Evolutionary conservation across 2,329 filamentous ascomycete genomes (phyloP).

Genomic region (Orbilia javanica): DNA sequence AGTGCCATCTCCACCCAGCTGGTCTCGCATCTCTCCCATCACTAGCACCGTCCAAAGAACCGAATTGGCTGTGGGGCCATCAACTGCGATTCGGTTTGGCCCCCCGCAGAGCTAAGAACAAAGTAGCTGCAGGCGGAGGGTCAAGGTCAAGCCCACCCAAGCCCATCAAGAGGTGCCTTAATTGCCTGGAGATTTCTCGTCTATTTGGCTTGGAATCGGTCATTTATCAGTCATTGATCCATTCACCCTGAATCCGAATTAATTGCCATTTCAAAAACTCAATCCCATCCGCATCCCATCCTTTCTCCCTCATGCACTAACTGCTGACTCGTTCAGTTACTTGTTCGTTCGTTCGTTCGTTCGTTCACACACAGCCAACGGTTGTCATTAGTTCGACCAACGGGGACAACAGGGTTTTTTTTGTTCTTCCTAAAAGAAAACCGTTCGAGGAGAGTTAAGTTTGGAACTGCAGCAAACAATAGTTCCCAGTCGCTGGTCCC

Average conservation of each 20-base stretch:
- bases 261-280: constrained; percentile 7
- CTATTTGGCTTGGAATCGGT: constrained; percentile 27
- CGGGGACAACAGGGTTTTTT: background rate
- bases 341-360: background rate
- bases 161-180: constrained; percentile 20
- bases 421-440: constrained; percentile 8
- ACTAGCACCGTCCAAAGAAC: constrained; percentile 3
- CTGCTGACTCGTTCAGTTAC: background rate
- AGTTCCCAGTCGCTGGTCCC: constrained; percentile 14
- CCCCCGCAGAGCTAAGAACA: constrained; percentile 26
- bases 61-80: constrained; percentile 22
- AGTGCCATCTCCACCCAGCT: constrained; percentile 39
- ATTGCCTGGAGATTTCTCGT: constrained; percentile 29
- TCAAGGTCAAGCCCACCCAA: constrained; percentile 28
- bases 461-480: constrained; percentile 37
- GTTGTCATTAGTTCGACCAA: constrained; percentile 9
- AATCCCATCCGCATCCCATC: constrained; percentile 15
- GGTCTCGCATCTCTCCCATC: background rate
- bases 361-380: constrained; percentile 5
- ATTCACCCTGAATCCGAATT: constrained; percentile 23
- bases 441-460: background rate
- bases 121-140: constrained; percentile 27
- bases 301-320: background rate
- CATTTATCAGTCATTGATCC: constrained; percentile 3
- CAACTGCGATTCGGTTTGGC: constrained; percentile 11